Evolutionary conservation across 2,329 filamentous ascomycete genomes (phyloP), one percentile per base, ranked within the genome.

Genomic region (Aureobasidium uvarum): DNA sequence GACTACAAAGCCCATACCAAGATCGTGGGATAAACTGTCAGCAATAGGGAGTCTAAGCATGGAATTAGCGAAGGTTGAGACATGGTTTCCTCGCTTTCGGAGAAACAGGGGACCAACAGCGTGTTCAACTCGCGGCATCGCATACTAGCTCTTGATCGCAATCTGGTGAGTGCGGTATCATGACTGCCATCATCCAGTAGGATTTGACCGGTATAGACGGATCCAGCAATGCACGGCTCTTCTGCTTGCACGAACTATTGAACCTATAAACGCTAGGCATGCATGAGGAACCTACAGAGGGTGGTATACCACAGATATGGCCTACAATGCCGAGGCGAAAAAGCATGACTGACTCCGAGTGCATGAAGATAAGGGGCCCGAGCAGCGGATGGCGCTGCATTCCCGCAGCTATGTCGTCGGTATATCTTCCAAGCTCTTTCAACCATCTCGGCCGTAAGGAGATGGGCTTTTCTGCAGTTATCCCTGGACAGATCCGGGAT

Each of bases 401-500:
- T 43, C 41, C 39, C 55, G 55, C 39, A 45, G 39, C 39, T 39
- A 58, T 45, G 41, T 58, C 55, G 55, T 43, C 23, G 55, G 41
- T 58, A 43, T n/a, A 36, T 45, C 38, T 45, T 58, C 16, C 55
- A 45, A 58, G 55, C 41, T 58, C 38, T 58, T 58, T 14, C 55
- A 16, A 25, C 16, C 50, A 55, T 33, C n/a, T 25, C 33, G 51
- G 51, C 51, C 33, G 51, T 55, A 55, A 52, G 31, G 6, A 36
- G 18, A 14, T 23, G 36, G n/a, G 23, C 43, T 46, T 25, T n/a
- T 13, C 31, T 25, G 20, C 20, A 2, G 20, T 5, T 56, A 20
- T 56, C 7, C 14, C 14, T n/a, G 6, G 5, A 39, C 6, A 36
- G 31, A n/a, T 6, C 20, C n/a, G 8, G 33, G 16, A 36, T 28